A percentile compares a stretch with the other conserved stretches of the same genome.
Evolutionary conservation across 768 basidiomycete genomes (phyloP).

Genomic region (Pleurotus tuber-regium): DNA sequence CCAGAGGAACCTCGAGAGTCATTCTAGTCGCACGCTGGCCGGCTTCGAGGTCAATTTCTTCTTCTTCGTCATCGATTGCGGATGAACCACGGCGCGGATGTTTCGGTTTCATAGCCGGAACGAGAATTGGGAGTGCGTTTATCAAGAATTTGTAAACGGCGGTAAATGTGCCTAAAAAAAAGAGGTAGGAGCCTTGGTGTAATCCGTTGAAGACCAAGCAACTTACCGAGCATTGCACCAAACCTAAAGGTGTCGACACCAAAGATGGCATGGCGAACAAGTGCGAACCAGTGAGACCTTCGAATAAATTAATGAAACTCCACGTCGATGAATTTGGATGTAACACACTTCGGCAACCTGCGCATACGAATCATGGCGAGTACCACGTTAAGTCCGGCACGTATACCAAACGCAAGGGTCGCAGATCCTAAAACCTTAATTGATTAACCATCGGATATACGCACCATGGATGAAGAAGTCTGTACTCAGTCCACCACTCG

Average conservation of each 20-base stretch:
- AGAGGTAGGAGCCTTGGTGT: neutral
- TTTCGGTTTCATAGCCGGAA: slow-evolving; percentile 39
- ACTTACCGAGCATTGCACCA: slow-evolving; percentile 80
- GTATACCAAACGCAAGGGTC: slow-evolving; percentile 74
- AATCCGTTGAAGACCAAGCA: neutral
- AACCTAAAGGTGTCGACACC: slow-evolving; percentile 83
- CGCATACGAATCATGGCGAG: slow-evolving; percentile 74
- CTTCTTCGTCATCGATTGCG: slow-evolving; percentile 26
- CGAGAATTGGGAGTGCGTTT: slow-evolving; percentile 72
- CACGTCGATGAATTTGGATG: neutral
- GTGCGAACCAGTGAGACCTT: slow-evolving; percentile 60
- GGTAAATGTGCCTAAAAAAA: slow-evolving; percentile 62
- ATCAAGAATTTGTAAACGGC: slow-evolving; percentile 77
- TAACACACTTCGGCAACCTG: slow-evolving; percentile 58
- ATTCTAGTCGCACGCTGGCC: slow-evolving; percentile 8
- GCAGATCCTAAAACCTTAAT: slow-evolving; percentile 36
- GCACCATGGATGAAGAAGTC: neutral
- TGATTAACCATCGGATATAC: neutral
- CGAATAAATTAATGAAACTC: neutral
- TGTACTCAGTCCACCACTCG: slow-evolving; percentile 69
- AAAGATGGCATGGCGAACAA: slow-evolving; percentile 82
- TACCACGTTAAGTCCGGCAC: slow-evolving; percentile 81
- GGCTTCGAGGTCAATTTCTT: slow-evolving; percentile 26
- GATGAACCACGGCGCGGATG: slow-evolving; percentile 21
- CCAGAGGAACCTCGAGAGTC: slow-evolving; percentile 23